Evolutionary conservation across 2,329 filamentous ascomycete species (phyloP).

Genomic region (Colletotrichum karsti): DNA sequence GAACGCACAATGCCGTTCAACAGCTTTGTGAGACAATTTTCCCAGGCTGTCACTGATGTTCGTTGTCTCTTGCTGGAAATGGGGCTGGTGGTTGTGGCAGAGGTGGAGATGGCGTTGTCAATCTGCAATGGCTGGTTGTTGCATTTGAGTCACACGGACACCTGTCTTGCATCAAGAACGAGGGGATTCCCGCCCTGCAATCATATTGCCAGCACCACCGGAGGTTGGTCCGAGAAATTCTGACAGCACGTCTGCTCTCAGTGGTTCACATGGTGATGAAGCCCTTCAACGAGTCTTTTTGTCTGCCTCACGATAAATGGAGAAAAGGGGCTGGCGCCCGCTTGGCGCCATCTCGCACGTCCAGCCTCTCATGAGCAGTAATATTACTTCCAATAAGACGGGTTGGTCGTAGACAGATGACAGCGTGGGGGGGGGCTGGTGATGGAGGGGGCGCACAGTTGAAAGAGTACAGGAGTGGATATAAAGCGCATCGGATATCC

Average conservation of each 20-base stretch:
- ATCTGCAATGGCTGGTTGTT: not conserved
- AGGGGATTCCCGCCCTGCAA: not conserved
- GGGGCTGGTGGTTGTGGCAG: not conserved
- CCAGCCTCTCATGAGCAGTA: not conserved
- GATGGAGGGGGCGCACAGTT: not conserved
- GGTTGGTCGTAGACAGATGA: not conserved
- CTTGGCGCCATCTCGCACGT: not conserved
- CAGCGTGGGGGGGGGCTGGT: not conserved
- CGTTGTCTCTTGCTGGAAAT: not conserved
- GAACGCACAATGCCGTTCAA: not conserved
- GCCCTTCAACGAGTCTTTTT: not conserved
- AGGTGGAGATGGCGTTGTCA: not conserved
- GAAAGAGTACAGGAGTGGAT: not conserved
- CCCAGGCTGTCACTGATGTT: not conserved
- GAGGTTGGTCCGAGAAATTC: not conserved
- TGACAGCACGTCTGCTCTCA: not conserved
- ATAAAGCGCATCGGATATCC: not conserved
- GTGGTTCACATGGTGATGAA: not conserved
- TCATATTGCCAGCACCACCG: not conserved
- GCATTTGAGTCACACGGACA: not conserved
- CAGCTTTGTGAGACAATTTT: not conserved
- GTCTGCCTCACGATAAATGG: not conserved
- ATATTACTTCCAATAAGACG: not conserved
- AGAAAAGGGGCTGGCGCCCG: conserved; percentile 12
- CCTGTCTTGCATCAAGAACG: not conserved